Base-by-base conservation (phyloP, 2,329 filamentous ascomycete species). In the Ceratocystiopsis sp. region DNA sequence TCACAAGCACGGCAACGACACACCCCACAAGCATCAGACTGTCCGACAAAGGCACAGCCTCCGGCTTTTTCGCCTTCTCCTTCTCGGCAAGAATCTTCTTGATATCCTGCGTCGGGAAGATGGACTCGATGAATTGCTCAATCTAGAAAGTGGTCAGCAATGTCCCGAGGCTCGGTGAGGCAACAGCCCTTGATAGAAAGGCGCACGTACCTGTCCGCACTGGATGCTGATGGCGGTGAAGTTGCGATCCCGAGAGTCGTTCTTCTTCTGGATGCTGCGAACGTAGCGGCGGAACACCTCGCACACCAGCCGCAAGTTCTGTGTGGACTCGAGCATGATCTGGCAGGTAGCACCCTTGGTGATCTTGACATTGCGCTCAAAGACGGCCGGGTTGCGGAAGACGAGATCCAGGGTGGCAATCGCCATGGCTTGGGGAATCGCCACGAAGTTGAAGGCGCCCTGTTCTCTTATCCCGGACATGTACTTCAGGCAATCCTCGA, bases 391-490 rank as follows among this genome's bases (percentile, higher is more conserved):
- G 61, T 98, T 98, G 55, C 83, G 80, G 75, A 96, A 98, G 53
- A 89, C 82, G 16, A 85, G 67, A 53, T 95, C 87, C 37, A 96
- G 66, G 0, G 89, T 96, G 10, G 91, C 89, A 59, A 98, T 95
- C 42, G 89, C 91, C 91, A 98, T 98, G 50, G 78, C 70, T 62
- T 98, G 91, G 3, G 91, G 91, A 50, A 98, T 98, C 45, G 89
- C 89, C 40, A 86, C 86, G 61, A 98, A 98, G 71, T 98, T 98
- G 75, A 98, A 98, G 21, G 94, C 85, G 57, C 85, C 93, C 66
- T 98, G 91, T 57, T 98, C 91, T 51, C 80, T 80, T 50, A 98
- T 76, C 39, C 84, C 91, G 6, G 89, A 89, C 66, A 98, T 85
- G 65, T 96, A 98, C 67, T 87, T 95, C n/a, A 98, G 64, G 58